phyloP scores from a whole-genome alignment of 2,329 filamentous ascomycete genomes.

The Biscogniauxia marginata region DNA sequence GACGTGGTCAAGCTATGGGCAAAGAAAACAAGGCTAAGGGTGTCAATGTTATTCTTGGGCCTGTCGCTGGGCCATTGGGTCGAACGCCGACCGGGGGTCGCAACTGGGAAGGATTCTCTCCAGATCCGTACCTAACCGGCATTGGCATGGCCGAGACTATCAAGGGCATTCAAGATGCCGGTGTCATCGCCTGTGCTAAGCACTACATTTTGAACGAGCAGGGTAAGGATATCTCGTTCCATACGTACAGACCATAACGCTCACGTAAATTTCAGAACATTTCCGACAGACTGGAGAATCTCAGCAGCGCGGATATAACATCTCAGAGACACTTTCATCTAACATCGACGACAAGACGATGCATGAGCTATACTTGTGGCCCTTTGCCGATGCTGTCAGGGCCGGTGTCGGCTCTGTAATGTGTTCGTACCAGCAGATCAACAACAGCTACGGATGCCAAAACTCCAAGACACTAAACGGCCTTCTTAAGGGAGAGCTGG shows the following conservation, averaged over 20 bases:
- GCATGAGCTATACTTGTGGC: slow-evolving; percentile 77
- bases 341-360: slow-evolving; percentile 72
- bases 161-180: slow-evolving; percentile 75
- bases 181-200: slow-evolving; percentile 76
- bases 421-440: slow-evolving; percentile 75
- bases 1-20: slow-evolving; percentile 70
- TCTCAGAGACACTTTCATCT: slow-evolving; percentile 56
- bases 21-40: slow-evolving; percentile 70
- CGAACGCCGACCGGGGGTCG: slow-evolving; percentile 65
- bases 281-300: slow-evolving; percentile 65
- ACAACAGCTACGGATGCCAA: slow-evolving; percentile 78
- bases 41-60: slow-evolving; percentile 71
- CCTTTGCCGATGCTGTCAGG: slow-evolving; percentile 69
- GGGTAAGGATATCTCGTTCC: slow-evolving; percentile 29
- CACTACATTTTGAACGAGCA: slow-evolving; percentile 71
- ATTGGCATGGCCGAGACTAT: slow-evolving; percentile 70
- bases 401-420: slow-evolving; percentile 65
- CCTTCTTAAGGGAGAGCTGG: slow-evolving; percentile 74
- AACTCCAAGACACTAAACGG: slow-evolving; percentile 76
- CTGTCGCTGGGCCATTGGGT: slow-evolving; percentile 71
- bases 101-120: slow-evolving; percentile 71
- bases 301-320: slow-evolving; percentile 58
- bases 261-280: slow-evolving; percentile 51
- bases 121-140: slow-evolving; percentile 74
- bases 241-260: neutral